Conservation (phyloP, 176 grass and related monocot species). For the Ensete glaucum region DNA sequence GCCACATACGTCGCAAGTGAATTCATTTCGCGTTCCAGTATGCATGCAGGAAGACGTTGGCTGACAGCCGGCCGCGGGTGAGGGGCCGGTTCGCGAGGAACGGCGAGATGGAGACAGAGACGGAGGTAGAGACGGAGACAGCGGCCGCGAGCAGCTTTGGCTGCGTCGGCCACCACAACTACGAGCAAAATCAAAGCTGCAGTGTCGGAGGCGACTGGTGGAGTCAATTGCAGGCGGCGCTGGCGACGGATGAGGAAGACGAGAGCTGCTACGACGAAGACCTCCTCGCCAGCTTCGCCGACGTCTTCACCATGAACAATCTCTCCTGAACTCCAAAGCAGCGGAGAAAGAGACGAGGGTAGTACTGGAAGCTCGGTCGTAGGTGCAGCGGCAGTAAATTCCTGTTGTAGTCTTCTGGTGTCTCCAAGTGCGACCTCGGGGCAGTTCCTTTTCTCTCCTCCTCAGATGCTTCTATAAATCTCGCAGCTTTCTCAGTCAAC, state of each 20-base stretch:
- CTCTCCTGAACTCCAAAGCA: not conserved
- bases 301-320: slow-evolving; percentile 31
- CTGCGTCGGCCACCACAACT: slow-evolving; percentile 11
- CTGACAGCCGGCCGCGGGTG: slow-evolving; percentile 71
- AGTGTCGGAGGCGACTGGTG: slow-evolving; percentile 2
- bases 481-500: not conserved
- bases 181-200: slow-evolving; percentile 3
- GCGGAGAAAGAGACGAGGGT: not conserved
- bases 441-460: not conserved
- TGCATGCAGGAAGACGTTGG: slow-evolving; percentile 94
- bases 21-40: slow-evolving; percentile 36
- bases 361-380: not conserved
- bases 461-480: not conserved
- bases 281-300: slow-evolving; percentile 57
- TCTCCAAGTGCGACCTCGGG: not conserved
- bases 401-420: not conserved
- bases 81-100: slow-evolving; percentile 79
- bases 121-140: not conserved
- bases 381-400: slow-evolving; percentile 1
- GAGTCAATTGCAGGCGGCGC: slow-evolving; percentile 7
- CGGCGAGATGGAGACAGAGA: slow-evolving; percentile 35
- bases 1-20: not conserved
- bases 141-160: not conserved
- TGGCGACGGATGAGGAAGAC: slow-evolving; percentile 13
- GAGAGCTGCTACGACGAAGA: slow-evolving; percentile 23